Evolutionary conservation across 768 basidiomycete species (phyloP), one percentile per base, ranked within the genome.

Genomic region (Trametes elegans): DNA sequence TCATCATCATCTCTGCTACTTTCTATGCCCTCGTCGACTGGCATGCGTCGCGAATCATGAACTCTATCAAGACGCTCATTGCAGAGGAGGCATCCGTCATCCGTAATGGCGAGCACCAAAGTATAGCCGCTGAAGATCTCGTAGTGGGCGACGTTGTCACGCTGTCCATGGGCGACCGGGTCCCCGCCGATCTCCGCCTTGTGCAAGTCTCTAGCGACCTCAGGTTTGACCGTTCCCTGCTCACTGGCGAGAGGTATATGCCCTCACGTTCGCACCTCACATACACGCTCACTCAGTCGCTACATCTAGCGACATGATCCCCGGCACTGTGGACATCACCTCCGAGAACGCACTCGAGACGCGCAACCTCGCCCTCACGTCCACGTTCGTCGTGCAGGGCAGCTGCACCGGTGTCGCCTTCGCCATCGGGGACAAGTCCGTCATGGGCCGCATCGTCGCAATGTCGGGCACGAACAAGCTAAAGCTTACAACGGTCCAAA

Each of bases 101-200:
- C 35, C 78, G 85, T 7, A 81, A 87, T 63, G 72, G 71, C 26
- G 53, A 59, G 31, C 73, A 73, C 39, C 73, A 77, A 31, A 76
- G 76, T 18, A 68, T 81, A 3, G 69, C 72, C 18, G 81, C 83
- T 26, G 77, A 77, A 35, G 77, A 83, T 42, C 75, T 86, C 26
- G 83, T 88, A 7, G 79, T 81, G 0, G 88, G 87, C 13, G 88
- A 90, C 62, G 66, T 90, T 26, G 78, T 88, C 48, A 72, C 75
- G 1, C 78, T 89, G 62, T 70, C 71, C 23, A 78, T 87, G 52
- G 88, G 88, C 23, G 81, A 83, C 62, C 82, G 85, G 14, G 78
- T 88, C 2, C 88, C 88, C 0, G 87, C 87, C 4, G 88, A 90
- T 62, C 54, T 89, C 14, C 78, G 82, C 44, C 71, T 90, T n/a